Evolutionary conservation across 495 filamentous ascomycete genomes (phyloP).

Genomic region (Hamigera avellanea): DNA sequence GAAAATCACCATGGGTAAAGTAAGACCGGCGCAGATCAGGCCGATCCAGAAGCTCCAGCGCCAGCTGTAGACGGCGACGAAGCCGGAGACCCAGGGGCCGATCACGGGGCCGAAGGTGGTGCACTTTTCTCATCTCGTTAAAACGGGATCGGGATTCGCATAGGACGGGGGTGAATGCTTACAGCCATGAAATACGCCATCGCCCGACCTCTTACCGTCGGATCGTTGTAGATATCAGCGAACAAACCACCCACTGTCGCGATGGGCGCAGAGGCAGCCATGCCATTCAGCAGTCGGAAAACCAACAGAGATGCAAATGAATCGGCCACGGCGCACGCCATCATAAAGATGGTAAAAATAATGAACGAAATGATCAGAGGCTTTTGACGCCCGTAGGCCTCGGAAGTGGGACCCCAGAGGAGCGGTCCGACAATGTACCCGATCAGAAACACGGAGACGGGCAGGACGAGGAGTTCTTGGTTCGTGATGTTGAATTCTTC

Average conservation of each 20-base stretch:
- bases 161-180: conserved; percentile 11
- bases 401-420: conserved; percentile 55
- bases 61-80: conserved; percentile 46
- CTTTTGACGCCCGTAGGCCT: conserved; percentile 52
- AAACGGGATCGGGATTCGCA: not conserved
- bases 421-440: conserved; percentile 56
- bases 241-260: conserved; percentile 58
- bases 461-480: conserved; percentile 49
- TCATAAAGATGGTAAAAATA: conserved; percentile 54
- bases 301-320: conserved; percentile 52
- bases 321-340: conserved; percentile 56
- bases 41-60: conserved; percentile 55
- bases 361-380: conserved; percentile 48
- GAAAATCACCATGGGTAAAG: conserved; percentile 32
- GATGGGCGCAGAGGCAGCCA: conserved; percentile 55
- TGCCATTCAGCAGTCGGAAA: conserved; percentile 54
- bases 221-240: conserved; percentile 55
- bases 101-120: conserved; percentile 54
- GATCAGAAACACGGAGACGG: conserved; percentile 62
- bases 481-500: conserved; percentile 46
- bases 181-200: conserved; percentile 63
- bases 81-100: conserved; percentile 54
- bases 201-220: conserved; percentile 47
- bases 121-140: conserved; percentile 21
- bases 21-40: conserved; percentile 41